A percentile compares a stretch with the other conserved stretches of the same genome.
These are phyloP conservation scores for Phytophthora gonapodyides DNA, from an alignment of 352 stramenopile species.

Conservation along the genomic window DNA sequence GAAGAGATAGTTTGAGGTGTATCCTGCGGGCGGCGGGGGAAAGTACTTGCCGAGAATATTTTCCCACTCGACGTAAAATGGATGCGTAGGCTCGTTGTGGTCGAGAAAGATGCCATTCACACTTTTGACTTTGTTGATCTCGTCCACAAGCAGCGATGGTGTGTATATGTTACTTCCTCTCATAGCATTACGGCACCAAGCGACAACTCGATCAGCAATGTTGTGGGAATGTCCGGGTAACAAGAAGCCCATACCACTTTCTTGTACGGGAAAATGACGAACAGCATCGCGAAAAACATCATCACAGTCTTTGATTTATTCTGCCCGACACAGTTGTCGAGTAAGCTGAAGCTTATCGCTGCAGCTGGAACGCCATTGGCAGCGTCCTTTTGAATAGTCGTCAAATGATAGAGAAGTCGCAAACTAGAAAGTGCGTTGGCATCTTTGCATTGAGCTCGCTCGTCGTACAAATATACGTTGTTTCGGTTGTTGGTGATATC, in stretches of 20 bases:
- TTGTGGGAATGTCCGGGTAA: slow-evolving; percentile 13
- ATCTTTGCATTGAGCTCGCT: slow-evolving; percentile 11
- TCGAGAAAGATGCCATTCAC: slow-evolving; percentile 13
- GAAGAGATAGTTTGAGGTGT: slow-evolving; percentile 17
- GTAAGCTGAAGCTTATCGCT: neutral
- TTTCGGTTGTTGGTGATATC: slow-evolving; percentile 8
- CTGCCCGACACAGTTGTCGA: slow-evolving; percentile 12
- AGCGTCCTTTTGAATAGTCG: no score
- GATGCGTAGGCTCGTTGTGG: slow-evolving; percentile 2
- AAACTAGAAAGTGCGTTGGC: no score
- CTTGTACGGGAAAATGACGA: neutral
- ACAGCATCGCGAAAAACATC: neutral
- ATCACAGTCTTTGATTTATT: slow-evolving; percentile 16
- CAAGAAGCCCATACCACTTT: slow-evolving; percentile 9
- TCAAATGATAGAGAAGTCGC: no score
- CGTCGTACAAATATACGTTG: slow-evolving; percentile 15
- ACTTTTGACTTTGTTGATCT: slow-evolving; percentile 11
- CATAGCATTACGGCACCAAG: slow-evolving; percentile 9
- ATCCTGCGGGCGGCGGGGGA: slow-evolving; percentile 3
- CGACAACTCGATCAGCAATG: slow-evolving; percentile 16
- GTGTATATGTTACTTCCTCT: slow-evolving; percentile 9
- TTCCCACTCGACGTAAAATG: slow-evolving; percentile 7
- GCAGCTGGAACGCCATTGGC: no score
- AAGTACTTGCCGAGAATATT: slow-evolving; percentile 14
- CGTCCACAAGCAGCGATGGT: neutral